Evolutionary conservation across 2,329 filamentous ascomycete species (phyloP).

Genomic region (Colletotrichum aenigma): DNA sequence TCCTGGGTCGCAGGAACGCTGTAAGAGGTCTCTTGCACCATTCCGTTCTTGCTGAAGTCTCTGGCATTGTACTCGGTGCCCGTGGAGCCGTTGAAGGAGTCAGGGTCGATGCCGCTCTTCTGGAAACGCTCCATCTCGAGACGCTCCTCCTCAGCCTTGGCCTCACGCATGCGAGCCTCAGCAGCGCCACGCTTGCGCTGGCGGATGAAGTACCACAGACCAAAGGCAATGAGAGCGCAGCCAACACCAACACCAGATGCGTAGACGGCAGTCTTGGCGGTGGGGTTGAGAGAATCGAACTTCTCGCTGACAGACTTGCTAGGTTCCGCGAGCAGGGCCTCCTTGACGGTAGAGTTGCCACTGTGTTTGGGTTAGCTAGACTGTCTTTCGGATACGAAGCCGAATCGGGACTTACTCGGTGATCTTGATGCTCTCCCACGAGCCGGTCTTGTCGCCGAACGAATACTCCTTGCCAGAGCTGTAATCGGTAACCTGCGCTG

Average conservation of each 20-base stretch:
- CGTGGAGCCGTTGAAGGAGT: slow-evolving; percentile 41
- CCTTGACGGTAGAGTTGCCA: slow-evolving; percentile 61
- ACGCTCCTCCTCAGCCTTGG: slow-evolving; percentile 50
- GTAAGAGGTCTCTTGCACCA: slow-evolving; percentile 32
- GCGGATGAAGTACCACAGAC: slow-evolving; percentile 58
- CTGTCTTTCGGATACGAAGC: background rate
- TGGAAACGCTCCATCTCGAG: slow-evolving; percentile 56
- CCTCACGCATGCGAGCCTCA: slow-evolving; percentile 53
- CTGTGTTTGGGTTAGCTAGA: slow-evolving; percentile 34
- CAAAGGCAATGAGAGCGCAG: slow-evolving; percentile 42
- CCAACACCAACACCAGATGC: slow-evolving; percentile 49
- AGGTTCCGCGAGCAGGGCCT: slow-evolving; percentile 45
- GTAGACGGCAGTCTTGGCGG: slow-evolving; percentile 59
- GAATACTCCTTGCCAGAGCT: slow-evolving; percentile 68
- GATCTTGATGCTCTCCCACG: slow-evolving; percentile 67
- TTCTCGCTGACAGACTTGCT: slow-evolving; percentile 54
- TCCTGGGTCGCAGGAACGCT: slow-evolving; percentile 33
- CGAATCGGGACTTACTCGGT: slow-evolving; percentile 13
- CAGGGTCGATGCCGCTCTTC: slow-evolving; percentile 52
- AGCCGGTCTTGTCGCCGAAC: slow-evolving; percentile 66
- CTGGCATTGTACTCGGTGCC: slow-evolving; percentile 41
- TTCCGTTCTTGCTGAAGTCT: slow-evolving; percentile 31
- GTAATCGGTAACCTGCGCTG: slow-evolving; percentile 58
- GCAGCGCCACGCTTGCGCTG: slow-evolving; percentile 56
- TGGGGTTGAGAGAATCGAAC: slow-evolving; percentile 54